Conservation (phyloP, 2,329 filamentous ascomycete genomes). For the Monosporascus sp. region DNA sequence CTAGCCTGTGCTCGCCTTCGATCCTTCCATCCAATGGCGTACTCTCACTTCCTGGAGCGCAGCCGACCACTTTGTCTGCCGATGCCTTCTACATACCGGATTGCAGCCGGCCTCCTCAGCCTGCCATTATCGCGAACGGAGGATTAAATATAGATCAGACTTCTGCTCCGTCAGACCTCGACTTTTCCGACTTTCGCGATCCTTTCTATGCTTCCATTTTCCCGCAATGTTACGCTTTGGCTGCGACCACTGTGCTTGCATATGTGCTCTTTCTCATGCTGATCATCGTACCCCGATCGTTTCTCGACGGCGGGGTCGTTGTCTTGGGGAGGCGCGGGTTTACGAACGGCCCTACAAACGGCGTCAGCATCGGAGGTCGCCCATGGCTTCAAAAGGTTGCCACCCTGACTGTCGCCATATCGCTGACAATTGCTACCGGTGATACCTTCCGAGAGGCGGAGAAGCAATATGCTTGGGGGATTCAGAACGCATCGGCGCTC, state of each 20-base stretch:
- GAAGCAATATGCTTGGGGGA: slow-evolving; percentile 71
- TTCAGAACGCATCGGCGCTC: slow-evolving; percentile 71
- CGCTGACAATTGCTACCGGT: slow-evolving; percentile 85
- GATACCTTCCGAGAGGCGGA: slow-evolving; percentile 86
- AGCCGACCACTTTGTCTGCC: slow-evolving; percentile 53
- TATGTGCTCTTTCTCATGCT: slow-evolving; percentile 93
- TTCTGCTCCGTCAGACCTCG: slow-evolving; percentile 28
- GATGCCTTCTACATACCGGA: slow-evolving; percentile 55
- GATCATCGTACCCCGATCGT: slow-evolving; percentile 89
- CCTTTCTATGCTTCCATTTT: slow-evolving; percentile 93
- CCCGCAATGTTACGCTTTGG: slow-evolving; percentile 88
- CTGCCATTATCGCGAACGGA: slow-evolving; percentile 36
- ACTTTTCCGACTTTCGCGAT: slow-evolving; percentile 64
- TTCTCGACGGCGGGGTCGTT: slow-evolving; percentile 78
- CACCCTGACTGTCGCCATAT: slow-evolving; percentile 69
- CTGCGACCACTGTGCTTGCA: slow-evolving; percentile 82
- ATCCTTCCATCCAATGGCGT: slow-evolving; percentile 40
- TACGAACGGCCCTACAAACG: slow-evolving; percentile 71
- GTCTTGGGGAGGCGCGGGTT: slow-evolving; percentile 78
- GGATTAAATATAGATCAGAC: slow-evolving; percentile 34
- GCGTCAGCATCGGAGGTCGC: slow-evolving; percentile 81
- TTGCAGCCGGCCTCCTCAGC: slow-evolving; percentile 41
- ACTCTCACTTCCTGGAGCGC: slow-evolving; percentile 44
- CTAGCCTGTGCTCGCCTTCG: slow-evolving; percentile 30
- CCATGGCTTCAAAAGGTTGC: slow-evolving; percentile 90